phyloP scores from a whole-genome alignment of 2,329 filamentous ascomycete genomes.

The Ophiostoma perfectum region DNA sequence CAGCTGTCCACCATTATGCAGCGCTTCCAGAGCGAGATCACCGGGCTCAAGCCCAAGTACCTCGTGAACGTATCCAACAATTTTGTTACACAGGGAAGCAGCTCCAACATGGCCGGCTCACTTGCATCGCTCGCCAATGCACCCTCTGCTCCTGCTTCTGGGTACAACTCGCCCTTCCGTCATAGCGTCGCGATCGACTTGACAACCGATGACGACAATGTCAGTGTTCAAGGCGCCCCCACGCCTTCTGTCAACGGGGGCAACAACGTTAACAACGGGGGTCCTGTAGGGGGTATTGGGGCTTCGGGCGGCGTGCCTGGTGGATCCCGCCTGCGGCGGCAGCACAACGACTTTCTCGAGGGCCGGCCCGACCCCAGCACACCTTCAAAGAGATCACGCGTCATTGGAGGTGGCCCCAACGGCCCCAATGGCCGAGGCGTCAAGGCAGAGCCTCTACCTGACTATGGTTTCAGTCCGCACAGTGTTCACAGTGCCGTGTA shows the following conservation, averaged over 20 bases:
- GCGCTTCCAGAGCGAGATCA: slow-evolving; percentile 46
- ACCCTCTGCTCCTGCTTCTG: not conserved
- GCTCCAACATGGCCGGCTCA: no score
- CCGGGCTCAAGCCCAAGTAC: slow-evolving; percentile 45
- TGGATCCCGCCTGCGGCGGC: slow-evolving; percentile 22
- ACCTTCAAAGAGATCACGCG: slow-evolving; percentile 24
- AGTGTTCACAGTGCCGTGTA: slow-evolving; percentile 3
- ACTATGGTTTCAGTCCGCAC: not conserved
- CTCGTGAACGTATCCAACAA: slow-evolving; percentile 33
- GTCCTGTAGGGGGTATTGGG: not conserved
- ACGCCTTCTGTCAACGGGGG: not conserved
- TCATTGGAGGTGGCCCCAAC: not conserved
- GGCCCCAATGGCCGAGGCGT: slow-evolving; percentile 15
- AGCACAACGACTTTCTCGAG: slow-evolving; percentile 22
- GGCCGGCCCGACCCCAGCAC: slow-evolving; percentile 21
- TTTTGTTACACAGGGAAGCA: not conserved
- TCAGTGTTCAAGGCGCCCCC: slow-evolving; percentile 15
- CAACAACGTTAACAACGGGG: not conserved
- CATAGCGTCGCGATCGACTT: slow-evolving; percentile 32
- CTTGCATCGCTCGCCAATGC: not conserved
- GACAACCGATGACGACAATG: slow-evolving; percentile 35
- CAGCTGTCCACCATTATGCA: slow-evolving; percentile 44
- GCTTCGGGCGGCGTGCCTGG: slow-evolving; percentile 1
- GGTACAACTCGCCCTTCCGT: not conserved
- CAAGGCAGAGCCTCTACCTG: slow-evolving; percentile 28